These are phyloP conservation scores for Cystobasidiaceae sp. DNA, from an alignment of 1,284 basidiomycete genomes.

Conservation along the genomic window DNA sequence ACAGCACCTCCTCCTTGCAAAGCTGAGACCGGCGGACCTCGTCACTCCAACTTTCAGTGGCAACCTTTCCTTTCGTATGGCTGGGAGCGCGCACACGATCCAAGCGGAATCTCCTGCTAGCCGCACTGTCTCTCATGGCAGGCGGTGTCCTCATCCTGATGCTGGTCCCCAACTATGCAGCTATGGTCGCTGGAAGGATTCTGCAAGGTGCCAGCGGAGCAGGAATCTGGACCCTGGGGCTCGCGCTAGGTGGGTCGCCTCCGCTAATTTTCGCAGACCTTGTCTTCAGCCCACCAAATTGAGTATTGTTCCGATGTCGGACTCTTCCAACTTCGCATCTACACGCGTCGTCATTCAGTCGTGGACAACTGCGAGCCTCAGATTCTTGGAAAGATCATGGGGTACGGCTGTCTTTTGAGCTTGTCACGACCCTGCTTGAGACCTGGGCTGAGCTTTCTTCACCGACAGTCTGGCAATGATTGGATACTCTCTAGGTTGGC, in stretches of 20 bases:
- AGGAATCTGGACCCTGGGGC: conserved; percentile 26
- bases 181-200: conserved; percentile 19
- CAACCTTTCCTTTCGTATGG: conserved; percentile 26
- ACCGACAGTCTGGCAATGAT: conserved; percentile 26
- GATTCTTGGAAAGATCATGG: conserved; percentile 24
- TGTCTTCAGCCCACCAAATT: no score
- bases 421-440: no score
- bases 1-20: no score
- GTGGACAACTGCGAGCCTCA: conserved; percentile 24
- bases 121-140: conserved; percentile 15
- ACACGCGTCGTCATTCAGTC: no score
- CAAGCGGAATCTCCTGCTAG: conserved; percentile 18
- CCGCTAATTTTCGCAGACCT: no score
- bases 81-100: conserved; percentile 6
- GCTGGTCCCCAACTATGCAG: conserved; percentile 24
- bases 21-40: no score
- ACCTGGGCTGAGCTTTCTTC: no score
- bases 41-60: no score
- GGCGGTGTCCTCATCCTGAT: conserved; percentile 23
- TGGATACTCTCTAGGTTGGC: conserved; percentile 5
- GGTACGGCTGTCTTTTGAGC: no score
- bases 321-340: no score
- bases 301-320: no score
- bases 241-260: conserved; percentile 21
- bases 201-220: conserved; percentile 26